Evolutionary conservation across 1,284 basidiomycete genomes (phyloP), one percentile per base, ranked within the genome.

Genomic region (Thelephora terrestris): DNA sequence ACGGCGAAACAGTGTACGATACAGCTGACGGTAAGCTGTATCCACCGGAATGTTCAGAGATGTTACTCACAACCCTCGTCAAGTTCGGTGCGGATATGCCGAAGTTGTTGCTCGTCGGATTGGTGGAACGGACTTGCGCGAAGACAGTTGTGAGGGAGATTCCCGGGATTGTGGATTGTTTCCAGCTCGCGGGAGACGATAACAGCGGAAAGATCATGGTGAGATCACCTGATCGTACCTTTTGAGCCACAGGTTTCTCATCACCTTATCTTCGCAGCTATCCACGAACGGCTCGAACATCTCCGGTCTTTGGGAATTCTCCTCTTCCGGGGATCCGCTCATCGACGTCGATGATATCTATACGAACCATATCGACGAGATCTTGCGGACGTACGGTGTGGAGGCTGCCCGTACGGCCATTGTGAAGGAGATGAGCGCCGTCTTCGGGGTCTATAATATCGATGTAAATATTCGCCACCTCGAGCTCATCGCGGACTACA

Each of bases 371-470:
- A 91, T 99, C 50, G 91, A 92, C 59, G 88, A 94, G 16, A 85
- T 95, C 47, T 71, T 98, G 42, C 81, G 80, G 60, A 89, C 91
- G 2, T 99, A 98, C 62, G 96, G 96, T 49, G 95, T 99, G 25
- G 96, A 99, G 69, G 95, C 96, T 67, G 96, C 95, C 21, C 84
- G 96, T 38, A 83, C 85, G 24, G 84, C 91, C n/a, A 91, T 99
- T 60, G 70, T 96, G 49, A 74, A 76, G 50, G 95, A 99, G 67
- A 90, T 99, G 70, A 77, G 84, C 42, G 81, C 79, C 35, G 92
- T 99, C 47, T 99, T 99, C 67, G 84, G 81, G n/a, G 92, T 89
- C 3, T 99, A 99, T 71, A 95, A 88, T 62, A 99, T 99, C 61
- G 90, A 89, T 52, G 96, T 99, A 48, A 86, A 98, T 67, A 82